Evolutionary conservation across 148 eudicot genomes (phyloP).

Genomic region (Rhododendron griersonianum): DNA sequence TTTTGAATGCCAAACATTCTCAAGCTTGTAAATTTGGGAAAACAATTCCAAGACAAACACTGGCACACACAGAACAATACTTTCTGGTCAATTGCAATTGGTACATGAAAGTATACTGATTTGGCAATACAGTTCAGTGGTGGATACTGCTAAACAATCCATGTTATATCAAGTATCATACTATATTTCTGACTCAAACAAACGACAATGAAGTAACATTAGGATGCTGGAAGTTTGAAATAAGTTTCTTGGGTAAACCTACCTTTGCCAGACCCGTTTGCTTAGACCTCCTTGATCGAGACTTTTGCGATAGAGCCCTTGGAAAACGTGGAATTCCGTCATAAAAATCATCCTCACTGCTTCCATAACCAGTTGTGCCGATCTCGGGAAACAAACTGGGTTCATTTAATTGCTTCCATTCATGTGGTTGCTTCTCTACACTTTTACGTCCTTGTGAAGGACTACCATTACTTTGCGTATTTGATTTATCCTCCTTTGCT

Average conservation of each 20-base stretch:
- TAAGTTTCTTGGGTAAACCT: slow-evolving; percentile 3
- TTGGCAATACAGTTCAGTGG: neutral
- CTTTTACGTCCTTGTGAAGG: slow-evolving; percentile 11
- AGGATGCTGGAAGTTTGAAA: neutral
- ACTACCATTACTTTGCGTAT: slow-evolving; percentile 3
- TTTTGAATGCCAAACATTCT: neutral
- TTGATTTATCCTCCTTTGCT: slow-evolving; percentile 10
- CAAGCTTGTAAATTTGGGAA: neutral
- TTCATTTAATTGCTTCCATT: slow-evolving; percentile 20
- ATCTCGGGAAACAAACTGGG: slow-evolving; percentile 10
- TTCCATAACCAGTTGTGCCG: slow-evolving; percentile 13
- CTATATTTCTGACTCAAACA: neutral
- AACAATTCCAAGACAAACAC: neutral
- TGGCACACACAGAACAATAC: neutral
- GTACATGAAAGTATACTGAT: neutral
- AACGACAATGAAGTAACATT: neutral
- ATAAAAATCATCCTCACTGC: slow-evolving; percentile 62
- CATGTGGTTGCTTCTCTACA: slow-evolving; percentile 17
- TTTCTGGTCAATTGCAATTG: neutral
- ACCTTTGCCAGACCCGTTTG: slow-evolving; percentile 50
- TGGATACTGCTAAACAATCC: neutral
- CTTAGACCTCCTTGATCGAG: slow-evolving; percentile 60
- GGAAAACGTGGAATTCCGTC: slow-evolving; percentile 84
- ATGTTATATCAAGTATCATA: neutral
- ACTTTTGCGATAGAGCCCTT: slow-evolving; percentile 43